Conservation (phyloP, 2,329 filamentous ascomycete genomes). For the Juglanconis juglandina region DNA sequence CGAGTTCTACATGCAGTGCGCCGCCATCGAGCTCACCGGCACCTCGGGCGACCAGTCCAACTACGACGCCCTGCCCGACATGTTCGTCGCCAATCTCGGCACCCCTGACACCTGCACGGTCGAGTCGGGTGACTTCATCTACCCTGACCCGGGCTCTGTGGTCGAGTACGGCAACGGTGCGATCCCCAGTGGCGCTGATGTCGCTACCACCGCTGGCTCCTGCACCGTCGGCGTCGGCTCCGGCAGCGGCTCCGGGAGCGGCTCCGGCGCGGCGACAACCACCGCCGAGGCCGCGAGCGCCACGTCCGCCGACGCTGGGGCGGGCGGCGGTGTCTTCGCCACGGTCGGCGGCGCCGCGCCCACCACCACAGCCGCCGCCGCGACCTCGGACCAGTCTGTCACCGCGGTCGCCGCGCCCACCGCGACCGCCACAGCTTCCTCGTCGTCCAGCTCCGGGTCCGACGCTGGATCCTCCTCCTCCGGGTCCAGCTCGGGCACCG, state of each 20-base stretch:
- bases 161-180: constrained; percentile 46
- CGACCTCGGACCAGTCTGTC: neutral
- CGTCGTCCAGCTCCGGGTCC: constrained; percentile 10
- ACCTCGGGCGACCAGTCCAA: constrained; percentile 45
- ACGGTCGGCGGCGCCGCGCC: constrained; percentile 24
- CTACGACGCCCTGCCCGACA: constrained; percentile 63
- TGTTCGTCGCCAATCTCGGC: constrained; percentile 71
- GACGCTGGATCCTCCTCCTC: neutral
- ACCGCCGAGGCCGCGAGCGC: constrained; percentile 20
- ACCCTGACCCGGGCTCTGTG: constrained; percentile 63
- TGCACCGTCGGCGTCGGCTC: constrained; percentile 26
- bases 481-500: constrained; percentile 24
- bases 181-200: constrained; percentile 25
- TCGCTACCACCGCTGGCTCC: constrained; percentile 27
- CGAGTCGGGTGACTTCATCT: constrained; percentile 57
- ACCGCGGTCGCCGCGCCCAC: constrained; percentile 15
- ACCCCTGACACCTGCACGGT: constrained; percentile 54
- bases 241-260: constrained; percentile 21
- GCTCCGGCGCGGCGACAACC: constrained; percentile 21
- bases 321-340: constrained; percentile 36
- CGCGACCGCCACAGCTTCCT: constrained; percentile 19
- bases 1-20: constrained; percentile 98
- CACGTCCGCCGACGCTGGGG: constrained; percentile 26
- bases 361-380: constrained; percentile 13
- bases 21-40: constrained; percentile 65